phyloP scores from a whole-genome alignment of 2,329 filamentous ascomycete genomes.

The Dactylonectria estremocensis region DNA sequence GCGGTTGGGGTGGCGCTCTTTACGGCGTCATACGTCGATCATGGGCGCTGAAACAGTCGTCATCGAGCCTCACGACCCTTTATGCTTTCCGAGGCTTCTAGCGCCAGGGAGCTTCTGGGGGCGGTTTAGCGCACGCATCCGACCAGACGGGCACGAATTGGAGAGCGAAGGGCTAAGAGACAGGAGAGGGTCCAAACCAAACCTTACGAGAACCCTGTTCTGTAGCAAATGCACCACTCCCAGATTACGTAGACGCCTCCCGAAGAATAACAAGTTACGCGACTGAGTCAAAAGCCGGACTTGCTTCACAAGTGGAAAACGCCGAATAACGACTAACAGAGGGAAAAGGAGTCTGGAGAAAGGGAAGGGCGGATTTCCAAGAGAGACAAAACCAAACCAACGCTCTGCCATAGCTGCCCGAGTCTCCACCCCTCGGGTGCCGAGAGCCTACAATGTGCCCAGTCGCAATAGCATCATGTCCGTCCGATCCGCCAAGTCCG shows the following conservation, averaged over 20 bases:
- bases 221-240: background rate
- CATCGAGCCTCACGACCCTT: background rate
- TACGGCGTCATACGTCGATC: too few relatives aligned
- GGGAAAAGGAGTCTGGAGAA: too few relatives aligned
- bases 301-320: too few relatives aligned
- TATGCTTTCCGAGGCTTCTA: background rate
- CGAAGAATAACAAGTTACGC: background rate
- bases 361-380: background rate
- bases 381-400: background rate
- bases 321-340: too few relatives aligned
- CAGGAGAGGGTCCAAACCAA: background rate
- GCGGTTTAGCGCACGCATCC: background rate
- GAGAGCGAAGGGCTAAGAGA: background rate
- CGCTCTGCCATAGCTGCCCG: background rate
- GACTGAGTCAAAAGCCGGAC: background rate
- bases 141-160: background rate
- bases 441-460: too few relatives aligned
- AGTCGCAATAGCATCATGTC: too few relatives aligned
- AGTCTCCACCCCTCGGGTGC: too few relatives aligned
- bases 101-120: background rate
- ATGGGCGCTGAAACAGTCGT: background rate
- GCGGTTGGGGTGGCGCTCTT: too few relatives aligned
- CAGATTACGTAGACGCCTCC: background rate
- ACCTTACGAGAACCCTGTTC: background rate
- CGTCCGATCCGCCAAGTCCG: constrained; percentile 65